phyloP scores from a whole-genome alignment of 495 filamentous ascomycete genomes.

The Achaetomiella virescens region DNA sequence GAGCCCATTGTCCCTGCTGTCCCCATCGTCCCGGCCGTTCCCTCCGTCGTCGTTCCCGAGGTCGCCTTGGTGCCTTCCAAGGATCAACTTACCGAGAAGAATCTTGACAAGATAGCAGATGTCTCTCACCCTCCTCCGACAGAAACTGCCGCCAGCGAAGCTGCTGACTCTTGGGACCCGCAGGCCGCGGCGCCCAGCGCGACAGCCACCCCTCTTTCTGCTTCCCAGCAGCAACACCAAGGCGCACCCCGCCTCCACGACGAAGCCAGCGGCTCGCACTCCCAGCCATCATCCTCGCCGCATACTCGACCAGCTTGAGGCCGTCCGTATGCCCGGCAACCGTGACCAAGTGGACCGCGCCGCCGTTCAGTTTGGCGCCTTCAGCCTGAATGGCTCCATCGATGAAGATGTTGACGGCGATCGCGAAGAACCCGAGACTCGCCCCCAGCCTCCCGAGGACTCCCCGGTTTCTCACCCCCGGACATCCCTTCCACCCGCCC shows the following conservation, averaged over 20 bases:
- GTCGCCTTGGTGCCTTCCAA: constrained; percentile 59
- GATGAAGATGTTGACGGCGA: constrained; percentile 86
- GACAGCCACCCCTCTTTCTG: constrained; percentile 48
- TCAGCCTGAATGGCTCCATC: constrained; percentile 76
- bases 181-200: constrained; percentile 45
- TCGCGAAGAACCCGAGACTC: constrained; percentile 89
- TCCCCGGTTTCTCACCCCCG: constrained; percentile 86
- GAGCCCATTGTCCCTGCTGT: constrained; percentile 6
- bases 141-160: constrained; percentile 83
- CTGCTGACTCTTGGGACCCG: constrained; percentile 75
- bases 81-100: constrained; percentile 81
- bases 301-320: constrained; percentile 89
- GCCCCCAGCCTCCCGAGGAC: constrained; percentile 88
- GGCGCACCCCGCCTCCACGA: constrained; percentile 55
- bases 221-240: constrained; percentile 53
- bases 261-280: constrained; percentile 65
- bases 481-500: constrained; percentile 78
- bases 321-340: constrained; percentile 98
- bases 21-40: constrained; percentile 20
- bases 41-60: constrained; percentile 45
- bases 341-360: constrained; percentile 80
- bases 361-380: constrained; percentile 95
- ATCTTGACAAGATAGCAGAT: constrained; percentile 85
- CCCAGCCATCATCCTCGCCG: constrained; percentile 68
- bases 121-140: constrained; percentile 65